phyloP scores from a whole-genome alignment of 192 early-diverging fungal species.

The Diversispora eburnea region DNA sequence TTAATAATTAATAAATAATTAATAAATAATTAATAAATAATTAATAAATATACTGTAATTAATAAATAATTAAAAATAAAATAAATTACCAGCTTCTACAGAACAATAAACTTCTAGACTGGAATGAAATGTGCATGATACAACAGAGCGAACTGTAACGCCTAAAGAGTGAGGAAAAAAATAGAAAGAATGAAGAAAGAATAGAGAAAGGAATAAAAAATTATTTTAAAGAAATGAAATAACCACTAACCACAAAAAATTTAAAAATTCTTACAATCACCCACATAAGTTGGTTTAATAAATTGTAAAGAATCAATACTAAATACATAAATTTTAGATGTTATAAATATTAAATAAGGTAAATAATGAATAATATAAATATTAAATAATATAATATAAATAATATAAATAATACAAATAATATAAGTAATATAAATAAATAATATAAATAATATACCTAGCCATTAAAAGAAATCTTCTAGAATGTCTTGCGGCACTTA shows the following conservation, averaged over 20 bases:
- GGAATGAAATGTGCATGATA: conserved; percentile 52
- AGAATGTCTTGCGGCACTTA: conserved; percentile 55
- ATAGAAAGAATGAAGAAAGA: too few relatives aligned
- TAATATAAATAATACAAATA: not conserved
- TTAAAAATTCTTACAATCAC: conserved; percentile 30
- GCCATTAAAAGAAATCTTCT: conserved; percentile 57
- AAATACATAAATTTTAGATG: conserved; percentile 12
- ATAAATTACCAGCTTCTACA: conserved; percentile 44
- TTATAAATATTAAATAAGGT: not conserved
- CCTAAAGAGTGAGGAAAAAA: conserved; percentile 24
- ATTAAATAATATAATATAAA: not conserved
- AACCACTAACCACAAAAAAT: not conserved
- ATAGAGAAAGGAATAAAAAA: too few relatives aligned
- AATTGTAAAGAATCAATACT: conserved; percentile 60
- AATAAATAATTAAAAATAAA: not conserved
- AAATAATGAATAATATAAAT: not conserved
- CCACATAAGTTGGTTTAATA: conserved; percentile 49
- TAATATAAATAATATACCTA: conserved; percentile 34
- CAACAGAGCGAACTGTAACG: conserved; percentile 51
- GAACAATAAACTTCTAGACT: conserved; percentile 56
- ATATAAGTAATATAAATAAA: not conserved
- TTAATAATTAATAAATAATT: too few relatives aligned
- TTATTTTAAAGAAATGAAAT: too few relatives aligned
- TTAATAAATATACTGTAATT: too few relatives aligned
- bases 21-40: not conserved